Evolutionary conservation across 768 basidiomycete genomes (phyloP), one percentile per base, ranked within the genome.

Genomic region (Rhodotorula sphaerocarpa): DNA sequence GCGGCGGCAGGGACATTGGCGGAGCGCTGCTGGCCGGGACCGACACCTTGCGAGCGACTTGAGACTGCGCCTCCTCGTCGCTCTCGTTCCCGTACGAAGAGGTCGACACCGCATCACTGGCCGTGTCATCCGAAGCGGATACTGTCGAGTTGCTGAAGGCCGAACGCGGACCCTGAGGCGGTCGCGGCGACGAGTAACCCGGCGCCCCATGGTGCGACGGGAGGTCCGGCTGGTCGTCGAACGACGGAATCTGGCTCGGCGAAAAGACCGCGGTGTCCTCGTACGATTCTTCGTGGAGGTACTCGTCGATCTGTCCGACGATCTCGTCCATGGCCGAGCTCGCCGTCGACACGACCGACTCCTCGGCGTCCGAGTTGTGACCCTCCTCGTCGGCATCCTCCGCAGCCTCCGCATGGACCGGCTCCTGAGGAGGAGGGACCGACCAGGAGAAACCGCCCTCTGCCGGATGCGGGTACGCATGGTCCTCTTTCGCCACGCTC

Each of bases 301-400:
- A 63, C 21, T 51, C 39, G 51, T 69, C 68, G 44, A 69, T 66
- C 43, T 65, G 57, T 5, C 51, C 68, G 31, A 66, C 55, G 39
- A 69, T 50, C 55, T 69, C 68, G 25, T 65, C 68, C 58, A 65
- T 56, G 9, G 61, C 64, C 12, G 57, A 52, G 23, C 58, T 57
- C 31, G 58, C 56, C 2, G 55, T 57, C 50, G 58, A 60, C 2
- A 63, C 60, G 53, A 62, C 60, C 11, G 52, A 55, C 12, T 61
- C 62, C 15, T 69, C 67, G 21, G 58, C 57, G 30, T 65, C 67
- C 7, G 60, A 61, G 27, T 43, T 42, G 48, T 10, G 27, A 15
- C 46, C 53, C 39, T 39, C 46, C 11, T 27, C 46, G 46, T 31
- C 39, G 25, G 2, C 9, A 7, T 51, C 31, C 21, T 56, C 39